phyloP scores from a whole-genome alignment of 2,329 filamentous ascomycete genomes.

The Chalara sp. region DNA sequence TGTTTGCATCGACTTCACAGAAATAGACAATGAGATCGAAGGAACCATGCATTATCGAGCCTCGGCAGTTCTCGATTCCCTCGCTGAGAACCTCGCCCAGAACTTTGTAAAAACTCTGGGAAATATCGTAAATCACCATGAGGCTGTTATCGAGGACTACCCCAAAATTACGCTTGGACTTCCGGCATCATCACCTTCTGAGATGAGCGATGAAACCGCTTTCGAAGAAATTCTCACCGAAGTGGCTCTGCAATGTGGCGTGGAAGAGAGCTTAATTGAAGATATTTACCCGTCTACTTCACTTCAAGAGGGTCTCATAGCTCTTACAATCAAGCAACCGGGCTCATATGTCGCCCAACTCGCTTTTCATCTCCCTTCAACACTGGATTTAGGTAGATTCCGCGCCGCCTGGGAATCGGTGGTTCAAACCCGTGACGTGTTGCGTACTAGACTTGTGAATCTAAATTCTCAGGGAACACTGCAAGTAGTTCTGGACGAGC shows the following conservation, averaged over 20 bases:
- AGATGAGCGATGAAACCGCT: too few relatives aligned
- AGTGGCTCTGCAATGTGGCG: neutral
- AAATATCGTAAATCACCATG: too few relatives aligned
- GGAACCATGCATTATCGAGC: too few relatives aligned
- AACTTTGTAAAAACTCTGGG: too few relatives aligned
- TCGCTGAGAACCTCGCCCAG: too few relatives aligned
- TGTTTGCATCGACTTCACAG: too few relatives aligned
- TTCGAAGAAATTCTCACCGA: too few relatives aligned
- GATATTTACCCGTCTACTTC: slow-evolving; percentile 14
- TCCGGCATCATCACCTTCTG: too few relatives aligned
- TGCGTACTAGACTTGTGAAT: neutral
- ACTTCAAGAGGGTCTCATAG: slow-evolving; percentile 12
- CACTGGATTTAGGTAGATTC: neutral
- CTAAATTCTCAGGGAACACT: neutral
- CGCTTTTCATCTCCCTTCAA: slow-evolving; percentile 3
- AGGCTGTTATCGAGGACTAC: too few relatives aligned
- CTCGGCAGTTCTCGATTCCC: too few relatives aligned
- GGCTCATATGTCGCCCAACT: slow-evolving; percentile 7
- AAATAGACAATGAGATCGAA: too few relatives aligned
- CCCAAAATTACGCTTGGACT: too few relatives aligned
- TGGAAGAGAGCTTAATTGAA: slow-evolving; percentile 6
- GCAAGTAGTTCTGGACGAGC: neutral
- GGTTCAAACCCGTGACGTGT: neutral
- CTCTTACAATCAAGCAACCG: slow-evolving; percentile 6
- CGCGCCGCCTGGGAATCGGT: neutral